These are phyloP conservation scores for Cryomyces minteri DNA, from an alignment of 495 filamentous ascomycete genomes.

Conservation along the genomic window DNA sequence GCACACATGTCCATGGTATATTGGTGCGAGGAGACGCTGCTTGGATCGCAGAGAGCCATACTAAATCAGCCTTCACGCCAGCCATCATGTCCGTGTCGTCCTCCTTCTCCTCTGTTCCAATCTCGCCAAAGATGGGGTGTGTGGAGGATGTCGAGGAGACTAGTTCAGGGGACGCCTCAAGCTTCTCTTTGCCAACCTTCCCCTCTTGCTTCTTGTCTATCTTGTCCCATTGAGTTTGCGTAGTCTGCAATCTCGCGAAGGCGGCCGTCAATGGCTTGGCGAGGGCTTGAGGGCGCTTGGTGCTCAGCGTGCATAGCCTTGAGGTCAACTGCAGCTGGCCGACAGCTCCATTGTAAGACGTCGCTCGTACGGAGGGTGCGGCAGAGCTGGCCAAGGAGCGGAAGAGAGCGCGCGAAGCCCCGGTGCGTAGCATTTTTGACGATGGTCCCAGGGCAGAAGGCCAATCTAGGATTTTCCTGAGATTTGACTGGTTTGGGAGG, in stretches of 20 bases:
- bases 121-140: conserved; percentile 32
- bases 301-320: conserved; percentile 3
- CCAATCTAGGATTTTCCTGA: no score
- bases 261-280: conserved; percentile 9
- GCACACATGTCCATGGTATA: no score
- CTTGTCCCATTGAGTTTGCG: conserved; percentile 15
- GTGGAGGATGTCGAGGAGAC: conserved; percentile 38
- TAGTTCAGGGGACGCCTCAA: conserved; percentile 35
- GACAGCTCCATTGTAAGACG: conserved; percentile 3
- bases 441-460: no score
- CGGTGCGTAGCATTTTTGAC: conserved; percentile 18
- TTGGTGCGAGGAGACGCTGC: no score
- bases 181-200: conserved; percentile 26
- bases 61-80: conserved; percentile 55
- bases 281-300: conserved; percentile 3
- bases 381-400: conserved; percentile 10
- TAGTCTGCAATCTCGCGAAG: conserved; percentile 7
- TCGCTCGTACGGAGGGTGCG: conserved; percentile 2
- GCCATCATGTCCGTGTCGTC: conserved; percentile 37
- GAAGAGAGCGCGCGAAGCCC: conserved; percentile 13
- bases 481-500: no score
- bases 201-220: conserved; percentile 35
- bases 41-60: conserved; percentile 22
- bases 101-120: conserved; percentile 13
- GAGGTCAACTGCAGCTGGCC: conserved; percentile 7